These are phyloP conservation scores for Pythium brachiatum DNA, from an alignment of 352 stramenopile genomes.

Conservation along the genomic window DNA sequence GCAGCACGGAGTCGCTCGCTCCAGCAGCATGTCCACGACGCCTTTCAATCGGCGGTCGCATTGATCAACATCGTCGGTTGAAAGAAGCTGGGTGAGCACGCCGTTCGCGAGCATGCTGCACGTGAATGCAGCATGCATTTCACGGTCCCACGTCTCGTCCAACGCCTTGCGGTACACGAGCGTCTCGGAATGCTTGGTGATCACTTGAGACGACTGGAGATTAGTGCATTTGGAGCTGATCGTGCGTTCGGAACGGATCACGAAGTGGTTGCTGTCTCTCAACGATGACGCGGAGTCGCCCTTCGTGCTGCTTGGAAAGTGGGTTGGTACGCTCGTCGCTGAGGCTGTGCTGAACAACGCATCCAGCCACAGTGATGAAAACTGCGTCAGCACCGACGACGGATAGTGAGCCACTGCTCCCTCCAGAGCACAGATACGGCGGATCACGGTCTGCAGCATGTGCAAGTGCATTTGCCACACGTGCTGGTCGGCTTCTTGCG, in stretches of 20 bases:
- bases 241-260: constrained; percentile 70
- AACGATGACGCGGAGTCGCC: constrained; percentile 1
- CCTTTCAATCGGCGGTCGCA: constrained; percentile 52
- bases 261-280: constrained; percentile 25
- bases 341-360: constrained; percentile 54
- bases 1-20: constrained; percentile 73
- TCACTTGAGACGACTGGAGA: constrained; percentile 70
- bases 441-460: constrained; percentile 46
- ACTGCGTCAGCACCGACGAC: constrained; percentile 66
- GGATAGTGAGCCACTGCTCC: constrained; percentile 66
- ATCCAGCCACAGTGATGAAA: constrained; percentile 68
- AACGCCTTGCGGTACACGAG: constrained; percentile 72
- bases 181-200: constrained; percentile 53
- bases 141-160: constrained; percentile 62
- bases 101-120: constrained; percentile 61
- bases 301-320: constrained; percentile 43
- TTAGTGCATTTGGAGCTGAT: constrained; percentile 85
- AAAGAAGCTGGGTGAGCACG: constrained; percentile 47
- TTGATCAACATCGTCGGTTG: constrained; percentile 25
- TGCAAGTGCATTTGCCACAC: constrained; percentile 29
- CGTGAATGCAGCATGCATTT: constrained; percentile 57
- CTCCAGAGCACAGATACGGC: constrained; percentile 45
- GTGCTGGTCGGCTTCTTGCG: constrained; percentile 6
- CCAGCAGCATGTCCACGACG: constrained; percentile 68
- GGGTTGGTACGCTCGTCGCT: constrained; percentile 67